Conservation (phyloP, 306 rosid genomes). For the Boehmeria nivea region DNA sequence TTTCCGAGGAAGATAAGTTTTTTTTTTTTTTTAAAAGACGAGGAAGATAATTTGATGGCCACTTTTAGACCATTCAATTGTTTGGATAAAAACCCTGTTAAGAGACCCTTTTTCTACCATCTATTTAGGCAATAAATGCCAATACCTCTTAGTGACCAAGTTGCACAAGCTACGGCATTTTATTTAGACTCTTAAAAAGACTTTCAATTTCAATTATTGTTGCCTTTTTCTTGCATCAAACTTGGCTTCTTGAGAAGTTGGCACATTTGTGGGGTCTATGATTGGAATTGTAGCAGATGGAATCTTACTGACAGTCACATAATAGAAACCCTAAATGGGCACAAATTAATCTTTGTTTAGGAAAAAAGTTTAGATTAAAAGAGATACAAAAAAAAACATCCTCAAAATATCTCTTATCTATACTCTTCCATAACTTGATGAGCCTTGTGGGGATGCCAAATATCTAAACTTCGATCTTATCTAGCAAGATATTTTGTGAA, state of each 20-base stretch:
- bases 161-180: slow-evolving; percentile 4
- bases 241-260: not conserved
- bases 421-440: not conserved
- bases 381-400: not conserved
- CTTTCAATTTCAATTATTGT: slow-evolving; percentile 1
- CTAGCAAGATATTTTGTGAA: slow-evolving; percentile 11
- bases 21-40: too few relatives aligned
- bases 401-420: not conserved
- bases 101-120: not conserved
- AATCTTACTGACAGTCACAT: not conserved
- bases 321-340: not conserved
- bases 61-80: too few relatives aligned
- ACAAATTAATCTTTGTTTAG: not conserved
- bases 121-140: not conserved
- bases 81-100: too few relatives aligned
- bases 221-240: not conserved
- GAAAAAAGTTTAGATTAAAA: too few relatives aligned
- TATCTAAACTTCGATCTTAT: slow-evolving; percentile 1
- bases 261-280: slow-evolving; percentile 4
- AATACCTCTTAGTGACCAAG: not conserved
- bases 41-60: too few relatives aligned
- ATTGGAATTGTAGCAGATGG: too few relatives aligned
- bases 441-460: not conserved
- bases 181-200: not conserved
- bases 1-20: too few relatives aligned